Evolutionary conservation across 306 rosid genomes (phyloP).

Genomic region (Cucumis cinereus): DNA sequence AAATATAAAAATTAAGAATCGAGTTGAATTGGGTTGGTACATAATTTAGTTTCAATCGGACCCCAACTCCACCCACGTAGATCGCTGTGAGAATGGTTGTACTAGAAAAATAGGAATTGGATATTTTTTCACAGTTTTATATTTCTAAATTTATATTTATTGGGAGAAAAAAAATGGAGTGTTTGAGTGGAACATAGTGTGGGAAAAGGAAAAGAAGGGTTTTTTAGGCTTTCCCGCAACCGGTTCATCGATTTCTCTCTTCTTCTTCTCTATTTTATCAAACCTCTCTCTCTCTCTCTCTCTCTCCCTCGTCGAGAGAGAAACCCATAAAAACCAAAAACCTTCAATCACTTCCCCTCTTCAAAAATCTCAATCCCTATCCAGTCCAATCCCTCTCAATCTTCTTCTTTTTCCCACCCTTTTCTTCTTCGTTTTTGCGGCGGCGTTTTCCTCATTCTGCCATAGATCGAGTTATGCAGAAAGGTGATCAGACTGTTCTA

Average conservation of each 20-base stretch:
- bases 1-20: too few relatives aligned
- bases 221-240: background rate
- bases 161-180: background rate
- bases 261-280: conserved; percentile 30
- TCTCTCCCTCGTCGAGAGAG: conserved; percentile 32
- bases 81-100: too few relatives aligned
- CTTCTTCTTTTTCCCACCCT: background rate
- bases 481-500: conserved; percentile 28
- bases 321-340: conserved; percentile 17
- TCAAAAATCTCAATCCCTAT: conserved; percentile 8
- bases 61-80: too few relatives aligned
- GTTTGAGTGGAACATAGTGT: background rate
- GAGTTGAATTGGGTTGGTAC: too few relatives aligned
- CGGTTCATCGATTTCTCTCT: background rate
- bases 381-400: conserved; percentile 36
- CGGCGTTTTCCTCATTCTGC: conserved; percentile 20
- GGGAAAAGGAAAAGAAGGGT: background rate
- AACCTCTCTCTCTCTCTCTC: conserved; percentile 15
- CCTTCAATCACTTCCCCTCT: conserved; percentile 6
- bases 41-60: too few relatives aligned
- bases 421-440: conserved; percentile 20
- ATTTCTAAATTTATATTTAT: background rate
- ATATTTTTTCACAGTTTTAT: too few relatives aligned
- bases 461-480: conserved; percentile 93
- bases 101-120: too few relatives aligned